Conservation (phyloP, 805 yeast species). For the Lipomyces orientalis region DNA sequence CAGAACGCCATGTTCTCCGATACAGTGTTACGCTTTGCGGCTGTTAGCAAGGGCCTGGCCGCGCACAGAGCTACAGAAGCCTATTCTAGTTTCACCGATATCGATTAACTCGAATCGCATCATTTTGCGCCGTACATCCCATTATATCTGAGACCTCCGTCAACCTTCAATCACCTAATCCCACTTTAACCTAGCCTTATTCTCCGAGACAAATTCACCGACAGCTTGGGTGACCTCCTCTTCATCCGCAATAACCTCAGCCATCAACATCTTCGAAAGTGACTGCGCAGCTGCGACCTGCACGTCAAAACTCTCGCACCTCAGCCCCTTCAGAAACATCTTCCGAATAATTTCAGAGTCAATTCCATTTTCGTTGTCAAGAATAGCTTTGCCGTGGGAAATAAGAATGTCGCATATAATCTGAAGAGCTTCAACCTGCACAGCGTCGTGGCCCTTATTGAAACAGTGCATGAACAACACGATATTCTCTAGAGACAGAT, state of each 20-base stretch:
- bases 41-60: too few relatives aligned
- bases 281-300: constrained; percentile 88
- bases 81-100: too few relatives aligned
- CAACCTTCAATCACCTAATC: not conserved
- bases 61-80: too few relatives aligned
- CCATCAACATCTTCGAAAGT: constrained; percentile 76
- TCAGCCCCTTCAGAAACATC: constrained; percentile 49
- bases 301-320: constrained; percentile 55
- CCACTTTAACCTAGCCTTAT: not conserved
- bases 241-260: constrained; percentile 69
- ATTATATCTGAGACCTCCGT: not conserved
- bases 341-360: constrained; percentile 31
- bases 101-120: too few relatives aligned
- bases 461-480: constrained; percentile 72
- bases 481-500: constrained; percentile 67
- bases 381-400: constrained; percentile 71
- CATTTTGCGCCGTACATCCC: not conserved
- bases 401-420: constrained; percentile 79
- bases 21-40: too few relatives aligned
- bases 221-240: constrained; percentile 51
- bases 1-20: too few relatives aligned
- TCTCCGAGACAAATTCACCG: constrained; percentile 9
- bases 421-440: constrained; percentile 67
- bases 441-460: constrained; percentile 66
- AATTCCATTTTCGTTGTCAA: constrained; percentile 51